Percentiles rank a stretch among this genome's conserved stretches.
These are phyloP conservation scores for Mycosarcoma maydis DNA, from an alignment of 1,284 basidiomycete species.

Conservation along the genomic window DNA sequence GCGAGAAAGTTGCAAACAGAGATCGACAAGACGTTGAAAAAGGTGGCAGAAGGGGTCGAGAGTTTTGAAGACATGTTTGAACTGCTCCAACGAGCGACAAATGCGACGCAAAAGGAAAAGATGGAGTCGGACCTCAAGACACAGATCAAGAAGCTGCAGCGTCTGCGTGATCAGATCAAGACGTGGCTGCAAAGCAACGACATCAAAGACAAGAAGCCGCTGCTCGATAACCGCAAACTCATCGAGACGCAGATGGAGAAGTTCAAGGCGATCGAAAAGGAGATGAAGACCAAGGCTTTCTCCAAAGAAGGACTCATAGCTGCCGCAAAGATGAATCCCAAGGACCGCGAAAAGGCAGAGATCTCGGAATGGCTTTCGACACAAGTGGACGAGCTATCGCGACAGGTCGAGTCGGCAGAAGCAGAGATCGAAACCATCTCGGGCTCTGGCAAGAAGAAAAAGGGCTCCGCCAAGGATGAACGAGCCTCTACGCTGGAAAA, in stretches of 20 bases:
- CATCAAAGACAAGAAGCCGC: slow-evolving; percentile 96
- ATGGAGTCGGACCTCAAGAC: slow-evolving; percentile 67
- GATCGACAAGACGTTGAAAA: slow-evolving; percentile 66
- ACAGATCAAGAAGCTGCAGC: slow-evolving; percentile 88
- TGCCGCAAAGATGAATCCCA: slow-evolving; percentile 92
- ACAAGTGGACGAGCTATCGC: slow-evolving; percentile 85
- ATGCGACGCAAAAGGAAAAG: slow-evolving; percentile 67
- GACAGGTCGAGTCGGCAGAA: slow-evolving; percentile 92
- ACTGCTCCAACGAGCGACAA: slow-evolving; percentile 63
- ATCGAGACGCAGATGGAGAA: slow-evolving; percentile 99
- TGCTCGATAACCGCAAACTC: slow-evolving; percentile 91
- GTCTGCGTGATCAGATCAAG: slow-evolving; percentile 98
- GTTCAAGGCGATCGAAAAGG: slow-evolving; percentile 99
- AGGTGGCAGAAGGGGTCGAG: slow-evolving; percentile 66
- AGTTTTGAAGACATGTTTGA: slow-evolving; percentile 66
- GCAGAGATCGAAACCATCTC: slow-evolving; percentile 93
- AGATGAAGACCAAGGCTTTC: slow-evolving; percentile 99
- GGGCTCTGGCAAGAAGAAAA: slow-evolving; percentile 77
- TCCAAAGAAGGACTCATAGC: slow-evolving; percentile 98
- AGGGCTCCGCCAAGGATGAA: slow-evolving; percentile 75
- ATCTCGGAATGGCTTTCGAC: slow-evolving; percentile 72
- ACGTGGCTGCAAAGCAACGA: slow-evolving; percentile 98
- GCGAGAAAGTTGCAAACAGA: slow-evolving; percentile 65
- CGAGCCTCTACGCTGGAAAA: slow-evolving; percentile 84
- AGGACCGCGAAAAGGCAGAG: slow-evolving; percentile 94